Conservation (phyloP, 441 rosid genomes). For the Cnidoscolus chayamansa region DNA sequence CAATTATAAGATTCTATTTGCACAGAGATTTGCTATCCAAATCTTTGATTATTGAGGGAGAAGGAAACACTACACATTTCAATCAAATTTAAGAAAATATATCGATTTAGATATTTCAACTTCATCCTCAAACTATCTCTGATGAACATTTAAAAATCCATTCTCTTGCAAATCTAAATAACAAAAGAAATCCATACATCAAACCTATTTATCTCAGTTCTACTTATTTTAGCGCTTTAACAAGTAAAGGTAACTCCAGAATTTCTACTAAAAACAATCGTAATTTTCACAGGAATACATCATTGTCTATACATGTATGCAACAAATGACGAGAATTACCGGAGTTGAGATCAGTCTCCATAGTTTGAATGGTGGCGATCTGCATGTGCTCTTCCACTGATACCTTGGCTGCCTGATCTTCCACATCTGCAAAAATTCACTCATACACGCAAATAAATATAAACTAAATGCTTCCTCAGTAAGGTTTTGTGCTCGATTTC, state of each 20-base stretch:
- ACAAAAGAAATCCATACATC: background rate
- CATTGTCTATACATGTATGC: background rate
- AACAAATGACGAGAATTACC: slow-evolving; percentile 23
- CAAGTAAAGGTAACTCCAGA: background rate
- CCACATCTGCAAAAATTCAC: slow-evolving; percentile 47
- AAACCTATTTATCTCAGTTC: background rate
- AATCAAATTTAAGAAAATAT: background rate
- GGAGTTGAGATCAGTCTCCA: slow-evolving; percentile 51
- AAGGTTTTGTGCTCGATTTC: background rate
- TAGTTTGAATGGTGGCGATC: slow-evolving; percentile 48
- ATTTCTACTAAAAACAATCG: background rate
- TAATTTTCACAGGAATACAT: background rate
- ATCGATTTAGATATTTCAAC: background rate
- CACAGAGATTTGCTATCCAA: background rate
- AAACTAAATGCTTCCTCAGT: background rate
- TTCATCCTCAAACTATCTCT: background rate
- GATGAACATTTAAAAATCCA: background rate
- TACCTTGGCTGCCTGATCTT: slow-evolving; percentile 67
- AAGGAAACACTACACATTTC: background rate
- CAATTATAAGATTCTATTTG: background rate
- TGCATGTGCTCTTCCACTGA: slow-evolving; percentile 70
- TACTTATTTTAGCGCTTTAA: background rate
- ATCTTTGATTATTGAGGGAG: background rate
- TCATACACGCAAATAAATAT: background rate
- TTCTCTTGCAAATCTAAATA: background rate